These are phyloP conservation scores for Penicillium ucsense DNA, from an alignment of 495 filamentous ascomycete genomes.

Conservation along the genomic window DNA sequence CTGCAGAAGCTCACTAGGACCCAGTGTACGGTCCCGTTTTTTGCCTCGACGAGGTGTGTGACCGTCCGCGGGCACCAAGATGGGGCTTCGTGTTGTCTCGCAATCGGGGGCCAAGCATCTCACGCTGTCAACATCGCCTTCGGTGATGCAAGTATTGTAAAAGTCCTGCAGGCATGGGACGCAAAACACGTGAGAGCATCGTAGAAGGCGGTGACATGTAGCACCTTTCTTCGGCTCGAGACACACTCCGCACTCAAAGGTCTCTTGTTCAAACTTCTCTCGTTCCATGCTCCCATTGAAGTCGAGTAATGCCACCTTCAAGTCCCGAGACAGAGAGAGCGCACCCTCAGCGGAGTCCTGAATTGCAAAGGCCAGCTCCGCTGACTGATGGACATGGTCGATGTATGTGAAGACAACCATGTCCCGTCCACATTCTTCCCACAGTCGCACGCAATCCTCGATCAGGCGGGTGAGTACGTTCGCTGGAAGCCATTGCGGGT, in stretches of 20 bases:
- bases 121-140: conserved; percentile 70
- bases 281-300: conserved; percentile 66
- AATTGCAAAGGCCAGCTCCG: conserved; percentile 69
- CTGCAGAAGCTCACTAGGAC: conserved; percentile 77
- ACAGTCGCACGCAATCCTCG: conserved; percentile 52
- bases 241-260: conserved; percentile 86
- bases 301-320: conserved; percentile 67
- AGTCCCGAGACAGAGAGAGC: conserved; percentile 32
- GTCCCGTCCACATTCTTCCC: conserved; percentile 73
- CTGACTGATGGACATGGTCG: conserved; percentile 71
- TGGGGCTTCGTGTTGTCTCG: conserved; percentile 44
- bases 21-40: conserved; percentile 55
- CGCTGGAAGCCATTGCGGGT: conserved; percentile 61
- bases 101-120: conserved; percentile 71
- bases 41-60: conserved; percentile 21
- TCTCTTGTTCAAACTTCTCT: conserved; percentile 69
- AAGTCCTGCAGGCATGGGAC: conserved; percentile 74
- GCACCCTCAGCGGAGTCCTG: conserved; percentile 39
- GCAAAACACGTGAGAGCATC: conserved; percentile 89
- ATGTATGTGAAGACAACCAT: conserved; percentile 79
- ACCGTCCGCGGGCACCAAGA: conserved; percentile 7
- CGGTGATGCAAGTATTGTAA: conserved; percentile 75
- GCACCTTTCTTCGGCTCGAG: conserved; percentile 86
- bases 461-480: conserved; percentile 47
- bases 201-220: conserved; percentile 65